Percentiles rank a stretch among this genome's conserved stretches.
Conservation (phyloP, 208 protist species). For the Acanthamoeba healyi region DNA sequence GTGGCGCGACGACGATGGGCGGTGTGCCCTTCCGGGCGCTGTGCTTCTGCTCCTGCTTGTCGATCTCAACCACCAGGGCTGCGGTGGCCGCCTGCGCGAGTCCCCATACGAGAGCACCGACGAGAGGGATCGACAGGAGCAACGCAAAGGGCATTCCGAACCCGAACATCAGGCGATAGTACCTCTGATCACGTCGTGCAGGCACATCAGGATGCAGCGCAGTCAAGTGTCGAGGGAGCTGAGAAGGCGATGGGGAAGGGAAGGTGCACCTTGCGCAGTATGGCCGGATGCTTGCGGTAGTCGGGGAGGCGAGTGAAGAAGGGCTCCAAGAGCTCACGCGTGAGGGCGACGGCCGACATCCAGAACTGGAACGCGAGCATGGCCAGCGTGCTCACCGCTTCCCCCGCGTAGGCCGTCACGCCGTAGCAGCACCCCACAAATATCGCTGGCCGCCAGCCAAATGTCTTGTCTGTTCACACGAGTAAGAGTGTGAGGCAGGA, state of each 20-base stretch:
- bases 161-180: constrained; percentile 62
- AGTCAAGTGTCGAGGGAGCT: not conserved
- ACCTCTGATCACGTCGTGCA: too few relatives aligned
- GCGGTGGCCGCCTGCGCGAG: constrained; percentile 40
- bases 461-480: not conserved
- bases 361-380: constrained; percentile 47
- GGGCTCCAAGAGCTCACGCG: constrained; percentile 5
- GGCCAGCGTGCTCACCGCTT: not conserved
- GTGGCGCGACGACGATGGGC: not conserved
- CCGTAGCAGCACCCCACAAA: constrained; percentile 11
- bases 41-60: not conserved
- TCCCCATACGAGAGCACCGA: not conserved
- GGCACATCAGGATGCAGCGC: not conserved
- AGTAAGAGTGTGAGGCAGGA: not conserved
- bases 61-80: constrained; percentile 26
- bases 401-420: constrained; percentile 14
- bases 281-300: constrained; percentile 32
- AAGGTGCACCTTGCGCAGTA: not conserved
- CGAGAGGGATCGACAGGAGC: constrained; percentile 13
- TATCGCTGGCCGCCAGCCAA: not conserved
- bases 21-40: not conserved
- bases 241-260: too few relatives aligned
- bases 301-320: constrained; percentile 35
- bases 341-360: constrained; percentile 39
- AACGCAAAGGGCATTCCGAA: constrained; percentile 56